Evolutionary conservation across 2,329 filamentous ascomycete genomes (phyloP).

Genomic region (Fusarium phyllophilum): DNA sequence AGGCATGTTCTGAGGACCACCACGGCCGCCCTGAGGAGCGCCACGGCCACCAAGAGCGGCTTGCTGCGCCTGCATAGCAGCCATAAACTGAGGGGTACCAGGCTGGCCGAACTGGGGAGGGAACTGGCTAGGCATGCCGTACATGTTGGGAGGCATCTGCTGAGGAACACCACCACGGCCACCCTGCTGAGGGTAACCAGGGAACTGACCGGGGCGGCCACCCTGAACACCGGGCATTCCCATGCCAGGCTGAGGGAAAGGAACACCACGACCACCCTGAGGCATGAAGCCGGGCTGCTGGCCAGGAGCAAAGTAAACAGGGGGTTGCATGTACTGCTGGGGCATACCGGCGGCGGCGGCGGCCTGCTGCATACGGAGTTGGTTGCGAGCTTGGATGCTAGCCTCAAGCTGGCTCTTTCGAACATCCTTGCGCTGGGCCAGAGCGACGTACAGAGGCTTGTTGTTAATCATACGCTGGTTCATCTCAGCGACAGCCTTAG

Average conservation of each 20-base stretch:
- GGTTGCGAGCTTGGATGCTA: conserved; percentile 98
- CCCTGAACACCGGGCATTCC: conserved; percentile 78
- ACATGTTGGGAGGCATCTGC: conserved; percentile 88
- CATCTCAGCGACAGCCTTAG: conserved; percentile 99
- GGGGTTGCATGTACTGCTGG: conserved; percentile 86
- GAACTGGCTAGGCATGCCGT: conserved; percentile 82
- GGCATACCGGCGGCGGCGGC: conserved; percentile 90
- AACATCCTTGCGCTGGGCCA: conserved; percentile 99
- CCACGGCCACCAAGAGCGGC: conserved; percentile 71
- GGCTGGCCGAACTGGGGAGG: conserved; percentile 84
- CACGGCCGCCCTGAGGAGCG: conserved; percentile 74
- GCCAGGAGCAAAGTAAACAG: conserved; percentile 91
- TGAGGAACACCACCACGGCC: conserved; percentile 89
- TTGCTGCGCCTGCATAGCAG: conserved; percentile 81
- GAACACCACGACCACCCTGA: conserved; percentile 72
- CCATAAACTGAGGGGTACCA: conserved; percentile 81
- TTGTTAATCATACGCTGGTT: conserved; percentile 98
- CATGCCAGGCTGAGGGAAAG: conserved; percentile 72
- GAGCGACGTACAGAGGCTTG: conserved; percentile 97
- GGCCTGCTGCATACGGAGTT: conserved; percentile 97
- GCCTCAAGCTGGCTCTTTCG: conserved; percentile 99
- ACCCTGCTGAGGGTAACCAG: conserved; percentile 85
- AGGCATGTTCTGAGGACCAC: conserved; percentile 68
- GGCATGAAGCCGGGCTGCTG: conserved; percentile 78
- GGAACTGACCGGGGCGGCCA: conserved; percentile 87